A percentile compares a stretch with the other conserved stretches of the same genome.
phyloP scores from a whole-genome alignment of 164 flowering plant genomes.

The Piper longum region DNA sequence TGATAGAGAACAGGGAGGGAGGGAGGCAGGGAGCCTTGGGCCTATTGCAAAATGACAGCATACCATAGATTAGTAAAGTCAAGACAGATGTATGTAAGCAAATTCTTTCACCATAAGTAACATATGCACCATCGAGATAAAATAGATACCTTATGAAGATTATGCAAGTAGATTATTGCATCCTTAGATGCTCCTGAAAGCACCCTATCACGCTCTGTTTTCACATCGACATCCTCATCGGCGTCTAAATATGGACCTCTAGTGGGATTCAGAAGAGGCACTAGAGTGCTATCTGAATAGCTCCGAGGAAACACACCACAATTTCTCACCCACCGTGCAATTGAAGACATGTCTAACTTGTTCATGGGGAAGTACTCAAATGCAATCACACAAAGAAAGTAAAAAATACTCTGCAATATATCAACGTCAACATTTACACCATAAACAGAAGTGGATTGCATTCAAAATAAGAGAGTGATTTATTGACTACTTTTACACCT shows the following conservation, averaged over 20 bases:
- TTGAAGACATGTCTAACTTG: conserved; percentile 19
- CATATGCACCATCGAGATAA: too few relatives aligned
- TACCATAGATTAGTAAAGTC: too few relatives aligned
- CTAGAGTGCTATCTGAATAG: conserved; percentile 18
- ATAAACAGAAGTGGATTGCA: too few relatives aligned
- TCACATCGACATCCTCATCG: conserved; percentile 84
- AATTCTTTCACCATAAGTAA: background rate
- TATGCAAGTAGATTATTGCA: conserved; percentile 56
- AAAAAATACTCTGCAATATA: conserved; percentile 50
- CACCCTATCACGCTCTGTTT: conserved; percentile 68
- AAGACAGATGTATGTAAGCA: background rate
- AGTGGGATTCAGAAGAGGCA: conserved; percentile 49
- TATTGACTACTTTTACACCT: too few relatives aligned
- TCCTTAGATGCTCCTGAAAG: conserved; percentile 59
- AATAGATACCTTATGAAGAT: conserved; percentile 69
- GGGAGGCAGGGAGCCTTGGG: too few relatives aligned
- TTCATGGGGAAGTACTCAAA: conserved; percentile 52
- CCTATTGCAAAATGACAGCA: too few relatives aligned
- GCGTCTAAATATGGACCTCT: conserved; percentile 19
- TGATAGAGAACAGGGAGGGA: too few relatives aligned
- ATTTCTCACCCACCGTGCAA: conserved; percentile 32
- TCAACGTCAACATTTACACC: conserved; percentile 2
- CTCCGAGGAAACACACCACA: conserved; percentile 3
- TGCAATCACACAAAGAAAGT: conserved; percentile 56
- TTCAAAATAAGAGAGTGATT: too few relatives aligned